A percentile compares a stretch with the other conserved stretches of the same genome.
phyloP scores from a whole-genome alignment of 192 early-diverging fungal species.

The Umbelopsis ramanniana region DNA sequence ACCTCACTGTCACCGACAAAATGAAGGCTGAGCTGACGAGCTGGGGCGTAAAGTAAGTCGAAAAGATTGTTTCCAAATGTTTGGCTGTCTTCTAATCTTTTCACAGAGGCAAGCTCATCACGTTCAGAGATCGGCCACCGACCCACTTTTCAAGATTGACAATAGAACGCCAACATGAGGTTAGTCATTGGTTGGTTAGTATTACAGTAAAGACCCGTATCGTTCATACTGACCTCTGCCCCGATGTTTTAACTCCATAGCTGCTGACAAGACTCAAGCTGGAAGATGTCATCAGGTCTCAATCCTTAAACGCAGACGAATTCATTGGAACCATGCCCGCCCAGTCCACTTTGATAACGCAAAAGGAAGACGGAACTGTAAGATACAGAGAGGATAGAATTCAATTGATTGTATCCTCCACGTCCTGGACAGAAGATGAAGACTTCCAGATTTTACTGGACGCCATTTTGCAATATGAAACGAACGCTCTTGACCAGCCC shows the following conservation, averaged over 20 bases:
- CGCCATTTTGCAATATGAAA: constrained; percentile 65
- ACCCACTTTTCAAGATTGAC: constrained; percentile 72
- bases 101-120: constrained; percentile 67
- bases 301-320: constrained; percentile 39
- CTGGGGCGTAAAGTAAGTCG: constrained; percentile 67
- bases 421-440: constrained; percentile 96
- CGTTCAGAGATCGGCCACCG: constrained; percentile 85
- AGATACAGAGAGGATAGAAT: constrained; percentile 64
- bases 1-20: constrained; percentile 84
- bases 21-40: constrained; percentile 74
- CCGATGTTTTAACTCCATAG: constrained; percentile 23
- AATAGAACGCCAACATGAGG: constrained; percentile 69
- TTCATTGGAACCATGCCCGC: constrained; percentile 40
- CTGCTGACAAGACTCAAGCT: constrained; percentile 47
- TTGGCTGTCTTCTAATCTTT: not conserved
- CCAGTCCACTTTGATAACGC: constrained; percentile 50
- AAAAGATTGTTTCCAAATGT: too few species aligned
- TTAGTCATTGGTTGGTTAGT: constrained; percentile 32
- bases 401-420: constrained; percentile 83
- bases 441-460: constrained; percentile 86
- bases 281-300: constrained; percentile 46
- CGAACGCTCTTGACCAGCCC: constrained; percentile 26
- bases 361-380: constrained; percentile 32
- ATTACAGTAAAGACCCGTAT: not conserved
- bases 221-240: not conserved